Evolutionary conservation across 441 rosid genomes (phyloP), one percentile per base, ranked within the genome.

Genomic region (Bocquillonia castaneifolia): DNA sequence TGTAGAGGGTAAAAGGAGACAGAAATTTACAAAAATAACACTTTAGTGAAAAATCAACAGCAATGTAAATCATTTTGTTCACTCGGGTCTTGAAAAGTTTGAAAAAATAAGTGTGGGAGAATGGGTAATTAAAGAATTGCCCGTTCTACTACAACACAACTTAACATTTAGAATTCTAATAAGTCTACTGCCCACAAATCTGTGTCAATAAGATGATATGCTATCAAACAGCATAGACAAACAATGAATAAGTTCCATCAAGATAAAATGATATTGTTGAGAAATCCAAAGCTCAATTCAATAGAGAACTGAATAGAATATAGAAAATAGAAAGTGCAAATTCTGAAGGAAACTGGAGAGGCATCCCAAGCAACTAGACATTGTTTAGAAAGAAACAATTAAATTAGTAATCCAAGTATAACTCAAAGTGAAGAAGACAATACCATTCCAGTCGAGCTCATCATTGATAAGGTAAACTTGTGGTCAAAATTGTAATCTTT

Each of bases 401-500:
- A 47, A 59, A 67, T 40, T 29, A 10, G 65, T 4, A 48, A 34
- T 42, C 40, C n/a, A n/a, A 59, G 52, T 59, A n/a, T 32, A 68
- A 25, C 4, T 31, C 36, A 59, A 73, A 31, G 47, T 31, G 53
- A 50, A 31, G 69, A 61, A 66, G 66, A 57, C 54, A 77, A 18
- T 84, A 90, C 93, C 87, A 85, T 77, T 77, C 92, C 93, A 36
- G 83, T 78, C 34, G 84, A 44, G 67, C 80, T 82, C 66, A 80
- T 79, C 78, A 86, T 73, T 18, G 88, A 81, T 58, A 90, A 76
- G 54, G 86, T 83, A 76, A 86, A 82, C 85, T 88, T 90, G 66
- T 88, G 87, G 74, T 86, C 93, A 68, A 84, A 90, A 78, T 78
- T 76, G 74, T 86, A 88, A 73, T 88, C 96, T 82, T 90, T 90